Evolutionary conservation across 176 grass and related monocot species (phyloP), one percentile per base, ranked within the genome.

Genomic region (Pontederia crassipes): DNA sequence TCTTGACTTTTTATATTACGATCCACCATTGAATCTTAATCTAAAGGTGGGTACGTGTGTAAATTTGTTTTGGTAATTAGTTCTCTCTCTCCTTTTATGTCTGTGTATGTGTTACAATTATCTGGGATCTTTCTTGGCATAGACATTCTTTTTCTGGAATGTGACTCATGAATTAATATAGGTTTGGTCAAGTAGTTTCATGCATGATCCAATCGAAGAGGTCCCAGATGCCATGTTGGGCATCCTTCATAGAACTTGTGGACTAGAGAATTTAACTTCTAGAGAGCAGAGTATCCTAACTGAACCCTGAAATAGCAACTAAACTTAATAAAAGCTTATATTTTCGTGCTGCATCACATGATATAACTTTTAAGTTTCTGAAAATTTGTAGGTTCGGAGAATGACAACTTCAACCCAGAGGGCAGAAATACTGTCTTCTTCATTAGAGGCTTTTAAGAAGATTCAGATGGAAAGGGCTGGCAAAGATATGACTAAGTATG

Each of bases 401-500:
- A 92, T 98, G 93, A 88, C 93, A 74, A 98, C 87, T 79, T 88
- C 93, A 71, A 81, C 87, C 60, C 93, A 92, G 69, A 98, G 85
- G 77, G 87, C 89, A 81, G 93, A 98, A 73, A 98, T 98, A 83
- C 72, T 98, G 32, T 98, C 93, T 81, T 98, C 93, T 76, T 98
- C 93, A 74, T 64, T 98, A 65, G 93, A 98, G 77, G 93, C 93
- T 28, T 98, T 98, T 77, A 89, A 77, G 71, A 88, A 89, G 70
- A 98, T 98, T 59, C 93, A 88, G 80, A 54, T 92, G 28, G 81
- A 92, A 75, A 73, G 89, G 67, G 84, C 81, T 68, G 65, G 70
- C 66, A 92, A 98, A 55, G 75, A 85, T 66, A 73, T 75, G 69
- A 75, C 55, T 91, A 70, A 80, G 64, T 67, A 55, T 72, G 55